Evolutionary conservation across 2,329 filamentous ascomycete genomes (phyloP).

Genomic region (Penicillium sp.): DNA sequence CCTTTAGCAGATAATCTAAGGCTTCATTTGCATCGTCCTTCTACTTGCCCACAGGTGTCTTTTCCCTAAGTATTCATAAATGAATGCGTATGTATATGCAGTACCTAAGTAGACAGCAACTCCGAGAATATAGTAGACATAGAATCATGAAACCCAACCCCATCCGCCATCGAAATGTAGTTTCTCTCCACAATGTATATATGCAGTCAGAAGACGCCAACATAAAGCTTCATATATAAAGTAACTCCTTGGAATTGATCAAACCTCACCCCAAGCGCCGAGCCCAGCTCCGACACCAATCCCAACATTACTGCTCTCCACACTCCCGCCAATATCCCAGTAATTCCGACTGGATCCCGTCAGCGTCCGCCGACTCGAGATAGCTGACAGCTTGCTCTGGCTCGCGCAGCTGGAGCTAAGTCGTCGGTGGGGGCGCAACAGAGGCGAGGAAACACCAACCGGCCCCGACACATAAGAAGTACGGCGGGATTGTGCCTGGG

Average conservation of each 20-base stretch:
- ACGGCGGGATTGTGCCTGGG: slow-evolving; percentile 53
- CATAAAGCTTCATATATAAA: not conserved
- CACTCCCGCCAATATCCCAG: slow-evolving; percentile 81
- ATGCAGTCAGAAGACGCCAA: not conserved
- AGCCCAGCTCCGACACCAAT: slow-evolving; percentile 63
- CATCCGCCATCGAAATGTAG: not conserved
- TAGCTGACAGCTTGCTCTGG: slow-evolving; percentile 71
- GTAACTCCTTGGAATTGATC: slow-evolving; percentile 9
- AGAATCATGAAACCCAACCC: not conserved
- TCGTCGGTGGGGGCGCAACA: slow-evolving; percentile 42
- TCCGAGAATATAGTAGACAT: not conserved
- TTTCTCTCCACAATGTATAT: not conserved
- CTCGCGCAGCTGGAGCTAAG: slow-evolving; percentile 71
- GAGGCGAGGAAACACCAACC: slow-evolving; percentile 30
- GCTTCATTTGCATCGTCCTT: too few species aligned
- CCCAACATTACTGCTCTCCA: slow-evolving; percentile 69
- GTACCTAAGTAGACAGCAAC: not conserved
- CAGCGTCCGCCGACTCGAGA: slow-evolving; percentile 55
- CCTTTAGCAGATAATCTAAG: too few species aligned
- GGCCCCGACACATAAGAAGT: slow-evolving; percentile 35
- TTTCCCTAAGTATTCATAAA: too few species aligned
- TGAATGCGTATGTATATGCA: too few species aligned
- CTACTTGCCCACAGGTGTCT: too few species aligned
- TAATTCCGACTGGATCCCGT: slow-evolving; percentile 72
- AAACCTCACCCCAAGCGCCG: slow-evolving; percentile 76